These are phyloP conservation scores for Leishmania turanica DNA, from an alignment of 208 protist species.

Conservation along the genomic window DNA sequence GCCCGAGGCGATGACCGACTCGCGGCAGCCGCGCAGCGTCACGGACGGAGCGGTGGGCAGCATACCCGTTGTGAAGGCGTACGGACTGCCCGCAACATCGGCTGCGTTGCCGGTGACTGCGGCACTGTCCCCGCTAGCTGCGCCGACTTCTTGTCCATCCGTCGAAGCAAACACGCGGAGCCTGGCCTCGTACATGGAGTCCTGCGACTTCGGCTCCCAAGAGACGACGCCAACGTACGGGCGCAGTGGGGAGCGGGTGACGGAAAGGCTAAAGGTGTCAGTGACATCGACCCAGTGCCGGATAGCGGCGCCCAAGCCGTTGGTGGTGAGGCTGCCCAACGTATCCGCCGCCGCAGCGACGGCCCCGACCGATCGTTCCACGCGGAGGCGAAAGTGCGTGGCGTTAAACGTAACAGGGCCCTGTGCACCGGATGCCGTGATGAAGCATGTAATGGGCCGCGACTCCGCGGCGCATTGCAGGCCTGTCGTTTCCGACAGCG, in stretches of 20 bases:
- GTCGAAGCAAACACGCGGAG: slow-evolving; percentile 18
- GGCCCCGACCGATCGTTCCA: slow-evolving; percentile 27
- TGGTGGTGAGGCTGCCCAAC: neutral
- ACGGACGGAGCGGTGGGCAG: slow-evolving; percentile 41
- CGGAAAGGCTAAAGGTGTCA: neutral
- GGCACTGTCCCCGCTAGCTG: neutral
- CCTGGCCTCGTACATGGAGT: slow-evolving; percentile 21
- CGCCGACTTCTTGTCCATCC: slow-evolving; percentile 10
- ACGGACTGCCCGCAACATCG: slow-evolving; percentile 48
- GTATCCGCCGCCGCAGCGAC: neutral
- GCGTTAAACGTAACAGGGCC: slow-evolving; percentile 41
- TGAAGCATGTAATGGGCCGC: slow-evolving; percentile 35
- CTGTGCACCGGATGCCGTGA: slow-evolving; percentile 31
- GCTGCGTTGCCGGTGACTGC: slow-evolving; percentile 1
- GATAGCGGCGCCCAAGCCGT: neutral
- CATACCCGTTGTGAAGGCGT: slow-evolving; percentile 40
- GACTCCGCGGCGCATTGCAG: slow-evolving; percentile 39
- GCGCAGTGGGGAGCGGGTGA: slow-evolving; percentile 10
- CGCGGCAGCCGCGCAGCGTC: slow-evolving; percentile 42
- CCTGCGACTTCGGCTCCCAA: slow-evolving; percentile 35
- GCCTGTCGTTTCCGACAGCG: slow-evolving; percentile 24
- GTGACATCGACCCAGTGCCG: slow-evolving; percentile 16
- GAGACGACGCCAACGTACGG: slow-evolving; percentile 30
- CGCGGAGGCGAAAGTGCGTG: slow-evolving; percentile 34
- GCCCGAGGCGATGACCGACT: slow-evolving; percentile 31